Conservation (phyloP, 2,329 filamentous ascomycete genomes). For the Madurella mycetomatis region DNA sequence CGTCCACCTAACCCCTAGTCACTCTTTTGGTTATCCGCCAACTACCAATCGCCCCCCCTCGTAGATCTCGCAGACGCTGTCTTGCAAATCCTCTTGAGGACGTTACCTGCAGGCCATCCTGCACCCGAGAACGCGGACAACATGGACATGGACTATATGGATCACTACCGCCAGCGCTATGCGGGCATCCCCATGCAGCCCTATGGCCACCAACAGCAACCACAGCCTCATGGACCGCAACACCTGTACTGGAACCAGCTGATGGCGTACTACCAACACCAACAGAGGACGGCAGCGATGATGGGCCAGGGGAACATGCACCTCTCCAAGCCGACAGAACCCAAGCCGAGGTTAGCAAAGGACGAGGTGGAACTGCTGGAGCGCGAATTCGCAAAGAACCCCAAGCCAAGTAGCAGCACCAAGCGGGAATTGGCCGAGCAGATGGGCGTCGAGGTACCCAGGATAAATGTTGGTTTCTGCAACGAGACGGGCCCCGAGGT, state of each 20-base stretch:
- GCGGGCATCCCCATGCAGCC: slow-evolving; percentile 14
- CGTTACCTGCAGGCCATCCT: not conserved
- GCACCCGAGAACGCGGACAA: not conserved
- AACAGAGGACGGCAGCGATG: slow-evolving; percentile 22
- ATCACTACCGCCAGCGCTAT: slow-evolving; percentile 23
- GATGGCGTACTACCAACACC: slow-evolving; percentile 27
- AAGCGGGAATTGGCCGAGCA: slow-evolving; percentile 59
- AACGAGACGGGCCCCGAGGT: not conserved
- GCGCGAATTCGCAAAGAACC: slow-evolving; percentile 58
- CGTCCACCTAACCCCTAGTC: slow-evolving; percentile 24
- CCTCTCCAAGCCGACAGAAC: slow-evolving; percentile 33
- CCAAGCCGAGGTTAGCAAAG: slow-evolving; percentile 53
- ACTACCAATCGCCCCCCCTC: not conserved
- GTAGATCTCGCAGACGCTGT: not conserved
- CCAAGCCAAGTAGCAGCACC: slow-evolving; percentile 58
- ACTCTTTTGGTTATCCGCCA: slow-evolving; percentile 19
- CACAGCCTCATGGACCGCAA: slow-evolving; percentile 12
- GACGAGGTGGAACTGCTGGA: slow-evolving; percentile 58
- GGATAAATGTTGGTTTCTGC: slow-evolving; percentile 53
- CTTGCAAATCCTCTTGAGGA: not conserved
- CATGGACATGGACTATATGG: slow-evolving; percentile 27
- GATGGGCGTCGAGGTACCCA: slow-evolving; percentile 58
- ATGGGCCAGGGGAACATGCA: slow-evolving; percentile 25
- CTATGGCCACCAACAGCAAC: slow-evolving; percentile 18
- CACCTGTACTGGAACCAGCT: slow-evolving; percentile 24